These are phyloP conservation scores for Huntiella omanensis DNA, from an alignment of 2,329 filamentous ascomycete species.

Conservation along the genomic window DNA sequence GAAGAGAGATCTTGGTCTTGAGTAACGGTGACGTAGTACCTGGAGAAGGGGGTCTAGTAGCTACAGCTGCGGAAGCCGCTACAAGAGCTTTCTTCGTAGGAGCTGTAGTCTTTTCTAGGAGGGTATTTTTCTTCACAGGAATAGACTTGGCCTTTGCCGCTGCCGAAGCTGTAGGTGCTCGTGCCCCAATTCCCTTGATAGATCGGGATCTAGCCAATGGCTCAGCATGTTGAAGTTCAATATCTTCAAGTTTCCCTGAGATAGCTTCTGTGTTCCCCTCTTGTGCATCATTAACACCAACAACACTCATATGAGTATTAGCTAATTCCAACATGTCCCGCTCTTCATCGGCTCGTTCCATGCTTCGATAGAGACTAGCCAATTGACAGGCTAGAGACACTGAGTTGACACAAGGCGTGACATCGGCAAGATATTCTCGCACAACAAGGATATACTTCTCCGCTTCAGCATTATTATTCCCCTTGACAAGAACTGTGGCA, in stretches of 20 bases:
- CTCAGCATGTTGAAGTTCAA: conserved; percentile 16
- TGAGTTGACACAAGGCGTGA: conserved; percentile 10
- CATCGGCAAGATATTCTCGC: conserved; percentile 1
- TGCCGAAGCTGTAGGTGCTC: neutral
- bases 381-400: conserved; percentile 31
- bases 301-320: conserved; percentile 25
- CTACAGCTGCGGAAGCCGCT: neutral
- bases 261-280: conserved; percentile 2
- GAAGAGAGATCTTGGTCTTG: conserved; percentile 18
- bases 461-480: conserved; percentile 20
- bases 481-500: conserved; percentile 34
- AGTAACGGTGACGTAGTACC: conserved; percentile 13
- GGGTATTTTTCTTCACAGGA: neutral
- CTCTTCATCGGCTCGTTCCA: conserved; percentile 26
- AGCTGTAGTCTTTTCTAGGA: neutral
- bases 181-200: conserved; percentile 15
- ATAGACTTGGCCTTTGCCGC: neutral
- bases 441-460: conserved; percentile 9
- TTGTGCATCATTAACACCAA: conserved; percentile 1
- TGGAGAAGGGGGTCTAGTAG: neutral
- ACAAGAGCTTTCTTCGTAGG: conserved; percentile 1
- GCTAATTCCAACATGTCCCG: conserved; percentile 27
- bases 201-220: conserved; percentile 2
- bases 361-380: conserved; percentile 34
- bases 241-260: conserved; percentile 18